Base-by-base conservation (phyloP, 371 early-diverging fungal genomes). In the Mortierella sp. region DNA sequence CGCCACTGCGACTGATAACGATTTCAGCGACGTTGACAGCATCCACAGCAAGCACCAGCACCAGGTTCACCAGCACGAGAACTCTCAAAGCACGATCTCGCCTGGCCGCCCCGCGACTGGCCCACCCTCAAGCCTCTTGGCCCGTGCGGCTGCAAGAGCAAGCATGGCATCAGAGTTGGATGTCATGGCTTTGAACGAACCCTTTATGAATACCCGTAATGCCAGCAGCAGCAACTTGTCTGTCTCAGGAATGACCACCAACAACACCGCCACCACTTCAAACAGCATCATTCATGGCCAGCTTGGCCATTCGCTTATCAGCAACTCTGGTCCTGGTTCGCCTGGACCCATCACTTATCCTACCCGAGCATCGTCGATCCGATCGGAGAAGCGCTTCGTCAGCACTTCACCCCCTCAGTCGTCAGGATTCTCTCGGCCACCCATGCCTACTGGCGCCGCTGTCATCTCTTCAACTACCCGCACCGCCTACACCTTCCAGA, bases 121-220 rank as follows among this genome's bases (percentile, higher is more conserved):
- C 43, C 86, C 86, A 3, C 82, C 87, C 72, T 82, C 87, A 48
- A 75, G 58, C 12, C 73, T 86, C 6, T 63, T 86, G 73, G 86
- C 82, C 3, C 78, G 81, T 32, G 84, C 84, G 16, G 77, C 84
- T 5, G 78, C 78, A 29, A 65, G 81, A 49, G 56, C 76, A 48
- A 84, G 84, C 74, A 76, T 84, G 76, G 77, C 71, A 32, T 78
- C 79, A 1, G 75, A 76, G 60, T 55, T 80, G 3, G 77, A 80
- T 43, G 43, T 77, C n/a, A 56, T 65, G 29, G 38, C 56, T 35
- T 68, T 76, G 68, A 58, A 63, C 32, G 79, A 76, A 4, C 38
- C 49, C 16, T 55, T 51, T 12, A 32, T 35, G 60, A 70, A 44
- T 63, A 63, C 58, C 49, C 56, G 74, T 24, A 32, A 46, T 24